A percentile compares a stretch with the other conserved stretches of the same genome.
Evolutionary conservation across 2,329 filamentous ascomycete genomes (phyloP).

Genomic region (Corniculantispora saksenae): DNA sequence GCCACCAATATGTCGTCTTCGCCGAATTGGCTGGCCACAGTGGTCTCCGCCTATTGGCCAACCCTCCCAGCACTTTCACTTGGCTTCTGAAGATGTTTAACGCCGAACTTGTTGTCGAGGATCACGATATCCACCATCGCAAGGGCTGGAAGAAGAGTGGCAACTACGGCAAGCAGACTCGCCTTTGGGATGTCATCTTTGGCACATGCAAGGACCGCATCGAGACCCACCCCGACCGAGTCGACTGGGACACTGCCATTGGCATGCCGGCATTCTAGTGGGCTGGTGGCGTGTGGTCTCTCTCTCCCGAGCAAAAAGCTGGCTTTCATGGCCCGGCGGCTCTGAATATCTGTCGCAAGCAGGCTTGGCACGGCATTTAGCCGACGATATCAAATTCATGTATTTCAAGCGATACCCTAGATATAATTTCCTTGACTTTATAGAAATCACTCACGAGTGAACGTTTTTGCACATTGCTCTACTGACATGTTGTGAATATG

Average conservation of each 20-base stretch:
- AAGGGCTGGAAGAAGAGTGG: constrained; percentile 32
- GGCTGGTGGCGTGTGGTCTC: no score
- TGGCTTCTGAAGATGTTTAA: constrained; percentile 35
- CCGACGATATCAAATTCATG: not conserved
- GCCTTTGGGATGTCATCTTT: constrained; percentile 20
- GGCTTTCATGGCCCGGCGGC: no score
- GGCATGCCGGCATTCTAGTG: constrained; percentile 13
- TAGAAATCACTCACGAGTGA: no score
- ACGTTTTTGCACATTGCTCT: no score
- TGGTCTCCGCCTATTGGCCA: constrained; percentile 36
- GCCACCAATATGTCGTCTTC: constrained; percentile 40
- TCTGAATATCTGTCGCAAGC: no score
- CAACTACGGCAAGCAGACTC: constrained; percentile 20
- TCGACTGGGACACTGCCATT: constrained; percentile 18
- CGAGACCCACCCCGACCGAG: constrained; percentile 2
- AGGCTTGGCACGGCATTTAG: not conserved
- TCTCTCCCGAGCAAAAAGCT: no score
- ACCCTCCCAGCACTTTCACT: constrained; percentile 33
- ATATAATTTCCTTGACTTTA: not conserved
- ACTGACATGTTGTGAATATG: no score
- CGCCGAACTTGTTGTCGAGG: constrained; percentile 40
- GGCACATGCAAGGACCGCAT: constrained; percentile 19
- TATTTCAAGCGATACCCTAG: not conserved
- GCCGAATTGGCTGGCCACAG: constrained; percentile 36
- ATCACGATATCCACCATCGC: constrained; percentile 40